Base-by-base conservation (phyloP, 2,329 filamentous ascomycete species). In the Scedosporium minutisporum region DNA sequence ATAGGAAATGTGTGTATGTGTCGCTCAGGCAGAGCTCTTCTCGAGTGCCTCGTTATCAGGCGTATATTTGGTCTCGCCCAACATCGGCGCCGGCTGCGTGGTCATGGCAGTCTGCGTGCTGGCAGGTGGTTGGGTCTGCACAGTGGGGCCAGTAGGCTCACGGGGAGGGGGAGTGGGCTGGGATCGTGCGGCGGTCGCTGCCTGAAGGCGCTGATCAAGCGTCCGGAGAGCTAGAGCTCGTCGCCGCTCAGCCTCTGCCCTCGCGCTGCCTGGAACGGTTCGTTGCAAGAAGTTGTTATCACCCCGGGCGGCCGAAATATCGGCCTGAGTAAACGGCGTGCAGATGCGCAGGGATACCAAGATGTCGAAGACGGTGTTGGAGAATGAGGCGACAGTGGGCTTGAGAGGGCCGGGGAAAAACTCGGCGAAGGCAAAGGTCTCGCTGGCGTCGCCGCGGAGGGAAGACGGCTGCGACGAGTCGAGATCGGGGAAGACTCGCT, bases 401-500 rank as follows among this genome's bases (percentile, higher is more conserved):
- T 97, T 93, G 51, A 90, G 78, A 3, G 88, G 85, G 58, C 89
- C 89, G 0, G 95, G 95, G 77, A 97, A 97, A 80, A 99, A 96
- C 69, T 95, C 91, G 66, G 92, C 88, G 73, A 99, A 96, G 6
- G 93, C 89, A 72, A 99, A 99, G 0, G 93, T 96, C 75, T 99
- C 95, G 74, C 90, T 96, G 42, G 95, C 91, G 73, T 99, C 95
- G 65, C 95, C 95, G 66, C 88, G 89, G 68, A 96, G 84, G 7
- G 82, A 79, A 4, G 80, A 72, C 2, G 82, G 74, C 69, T 88
- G 85, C 9, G 82, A 81, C 12, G 82, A 77, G 68, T 88, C 86
- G 65, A 89, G 83, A 68, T 89, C 86, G 62, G 86, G 85, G 70
- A 88, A 87, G 64, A 87, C 84, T 63, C 81, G 77, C 77, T 96